These are phyloP conservation scores for Crithidia sp. DNA, from an alignment of 208 protist species.

Conservation along the genomic window DNA sequence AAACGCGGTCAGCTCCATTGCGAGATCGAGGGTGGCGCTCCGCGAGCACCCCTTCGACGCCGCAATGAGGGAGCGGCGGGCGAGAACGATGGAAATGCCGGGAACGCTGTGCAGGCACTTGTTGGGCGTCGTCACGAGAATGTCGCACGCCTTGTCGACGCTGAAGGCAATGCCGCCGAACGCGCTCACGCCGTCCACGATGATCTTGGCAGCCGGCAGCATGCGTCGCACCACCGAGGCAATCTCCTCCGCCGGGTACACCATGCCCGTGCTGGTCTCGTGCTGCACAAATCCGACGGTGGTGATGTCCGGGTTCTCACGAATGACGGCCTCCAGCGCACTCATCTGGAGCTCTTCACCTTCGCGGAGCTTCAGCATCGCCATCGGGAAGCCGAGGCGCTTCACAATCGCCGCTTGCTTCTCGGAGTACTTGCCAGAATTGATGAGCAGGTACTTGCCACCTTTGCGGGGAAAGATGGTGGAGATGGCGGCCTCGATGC, in stretches of 20 bases:
- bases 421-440: conserved; percentile 88
- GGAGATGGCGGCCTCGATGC: conserved; percentile 78
- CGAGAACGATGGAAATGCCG: conserved; percentile 80
- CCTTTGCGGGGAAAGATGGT: conserved; percentile 59
- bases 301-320: conserved; percentile 59
- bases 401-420: conserved; percentile 74
- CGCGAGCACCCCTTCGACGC: conserved; percentile 60
- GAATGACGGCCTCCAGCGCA: conserved; percentile 48
- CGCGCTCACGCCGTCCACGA: conserved; percentile 87
- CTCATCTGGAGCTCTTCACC: conserved; percentile 65
- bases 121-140: conserved; percentile 81
- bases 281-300: conserved; percentile 87
- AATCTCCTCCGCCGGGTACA: conserved; percentile 83
- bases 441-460: conserved; percentile 81
- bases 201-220: conserved; percentile 64
- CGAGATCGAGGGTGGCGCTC: conserved; percentile 76
- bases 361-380: conserved; percentile 60
- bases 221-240: conserved; percentile 47
- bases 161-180: conserved; percentile 80
- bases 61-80: conserved; percentile 44
- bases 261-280: conserved; percentile 91
- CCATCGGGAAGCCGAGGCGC: conserved; percentile 52
- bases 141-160: conserved; percentile 65
- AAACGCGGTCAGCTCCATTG: conserved; percentile 60
- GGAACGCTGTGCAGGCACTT: conserved; percentile 92